Base-by-base conservation (phyloP, 2,329 filamentous ascomycete species). In the Didymella sp. region DNA sequence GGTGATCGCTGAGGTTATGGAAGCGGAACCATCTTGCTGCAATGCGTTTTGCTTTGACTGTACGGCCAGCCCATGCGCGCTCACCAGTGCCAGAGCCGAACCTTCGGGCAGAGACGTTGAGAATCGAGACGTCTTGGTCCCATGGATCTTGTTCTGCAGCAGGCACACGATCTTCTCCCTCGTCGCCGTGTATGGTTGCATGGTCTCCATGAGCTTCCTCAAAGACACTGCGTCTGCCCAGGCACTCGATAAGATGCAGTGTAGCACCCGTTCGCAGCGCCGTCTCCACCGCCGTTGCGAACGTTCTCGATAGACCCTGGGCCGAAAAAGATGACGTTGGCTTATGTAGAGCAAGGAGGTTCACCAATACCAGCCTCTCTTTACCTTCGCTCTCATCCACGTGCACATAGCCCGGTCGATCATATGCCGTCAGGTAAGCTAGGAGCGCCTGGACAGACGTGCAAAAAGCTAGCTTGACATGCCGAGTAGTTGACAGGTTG, bases 401-500 rank as follows among this genome's bases (percentile, higher is more conserved):
- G 28, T 58, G 42, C 44, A 40, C 55, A 42, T 60, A 44, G 28
- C 31, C 59, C 47, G 57, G 38, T 21, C 54, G 60, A 40, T 59
- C 63, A 45, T 58, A 61, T 48, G 85, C 81, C 38, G 89, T 81
- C 17, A 97, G 81, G 68, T 89, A 91, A 31, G 91, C 91, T 51
- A 91, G 88, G 6, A 96, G 84, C 73, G 90, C 87, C 21, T 89
- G 87, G 51, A 95, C 83, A 2, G 89, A 91, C 0, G 91, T 87
- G 51, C 87, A 84, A 76, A 96, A 97, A 31, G 85, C 78, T 8
- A 93, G 75, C 51, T 85, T 85, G 60, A 96, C 83, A 66, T 88
- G 86, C 27, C 86, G 84, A 7, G 91, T 88, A 3, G 84, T 82
- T 43, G 88, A 85, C 25, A 93, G 80, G 60, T 91, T 84, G 51